Evolutionary conservation across 192 early-diverging fungal species (phyloP).

Genomic region (Mortierella hygrophila): DNA sequence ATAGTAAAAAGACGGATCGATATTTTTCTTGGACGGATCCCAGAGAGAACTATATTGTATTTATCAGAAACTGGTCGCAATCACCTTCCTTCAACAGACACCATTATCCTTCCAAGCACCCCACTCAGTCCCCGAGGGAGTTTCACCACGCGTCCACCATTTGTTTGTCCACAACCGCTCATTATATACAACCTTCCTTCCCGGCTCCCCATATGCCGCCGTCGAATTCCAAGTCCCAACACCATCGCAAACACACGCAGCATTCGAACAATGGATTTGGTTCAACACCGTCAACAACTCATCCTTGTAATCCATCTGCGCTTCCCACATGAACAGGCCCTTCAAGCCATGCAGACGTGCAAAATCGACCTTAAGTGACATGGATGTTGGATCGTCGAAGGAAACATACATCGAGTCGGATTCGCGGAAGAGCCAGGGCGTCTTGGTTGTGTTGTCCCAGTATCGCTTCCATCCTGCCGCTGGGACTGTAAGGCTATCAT

Average conservation of each 20-base stretch:
- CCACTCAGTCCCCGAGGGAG: background rate
- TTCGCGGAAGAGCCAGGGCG: slow-evolving; percentile 76
- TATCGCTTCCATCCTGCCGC: slow-evolving; percentile 63
- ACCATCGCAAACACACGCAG: background rate
- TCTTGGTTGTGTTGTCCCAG: slow-evolving; percentile 68
- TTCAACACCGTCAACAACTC: slow-evolving; percentile 7
- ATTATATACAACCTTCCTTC: background rate
- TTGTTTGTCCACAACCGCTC: background rate
- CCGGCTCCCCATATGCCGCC: background rate
- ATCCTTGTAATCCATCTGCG: slow-evolving; percentile 11
- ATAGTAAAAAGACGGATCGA: no score
- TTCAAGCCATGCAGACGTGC: slow-evolving; percentile 60
- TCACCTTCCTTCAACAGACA: background rate
- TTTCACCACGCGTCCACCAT: slow-evolving; percentile 18
- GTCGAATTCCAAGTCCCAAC: background rate
- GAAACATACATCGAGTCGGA: slow-evolving; percentile 68
- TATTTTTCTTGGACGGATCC: no score
- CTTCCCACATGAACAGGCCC: slow-evolving; percentile 71
- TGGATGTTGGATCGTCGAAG: slow-evolving; percentile 74
- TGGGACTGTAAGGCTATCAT: background rate
- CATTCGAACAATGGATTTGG: slow-evolving; percentile 7
- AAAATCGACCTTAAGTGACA: slow-evolving; percentile 66
- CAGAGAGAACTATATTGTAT: no score
- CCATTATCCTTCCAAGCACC: slow-evolving; percentile 3
- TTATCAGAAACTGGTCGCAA: no score